Conservation (phyloP, 768 basidiomycete genomes). For the Russula abietina region DNA sequence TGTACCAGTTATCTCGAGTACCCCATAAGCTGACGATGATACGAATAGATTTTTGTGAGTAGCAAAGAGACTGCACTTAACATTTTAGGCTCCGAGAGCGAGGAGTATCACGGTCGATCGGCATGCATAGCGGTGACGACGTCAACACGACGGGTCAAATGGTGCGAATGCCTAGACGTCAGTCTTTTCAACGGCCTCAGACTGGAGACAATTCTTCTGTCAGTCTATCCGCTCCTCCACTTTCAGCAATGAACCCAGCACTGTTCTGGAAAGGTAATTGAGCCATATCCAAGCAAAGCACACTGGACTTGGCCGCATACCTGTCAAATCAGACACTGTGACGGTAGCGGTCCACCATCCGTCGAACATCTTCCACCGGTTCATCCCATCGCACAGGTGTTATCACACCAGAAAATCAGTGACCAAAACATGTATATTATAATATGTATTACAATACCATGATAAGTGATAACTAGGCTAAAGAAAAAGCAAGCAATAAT, state of each 20-base stretch:
- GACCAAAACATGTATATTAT: too few relatives aligned
- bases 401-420: too few relatives aligned
- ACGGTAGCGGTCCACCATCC: too few relatives aligned
- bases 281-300: not conserved
- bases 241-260: conserved; percentile 68
- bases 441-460: too few relatives aligned
- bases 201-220: conserved; percentile 79
- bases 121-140: not conserved
- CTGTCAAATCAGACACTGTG: too few relatives aligned
- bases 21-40: too few relatives aligned
- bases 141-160: conserved; percentile 51
- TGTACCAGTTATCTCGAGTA: too few relatives aligned
- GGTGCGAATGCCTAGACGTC: conserved; percentile 73
- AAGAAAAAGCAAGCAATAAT: too few relatives aligned
- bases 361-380: too few relatives aligned
- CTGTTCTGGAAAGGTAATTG: conserved; percentile 50
- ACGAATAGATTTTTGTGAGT: not conserved
- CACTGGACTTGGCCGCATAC: conserved; percentile 40
- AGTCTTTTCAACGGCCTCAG: conserved; percentile 78
- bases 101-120: not conserved
- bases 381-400: too few relatives aligned
- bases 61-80: not conserved
- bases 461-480: too few relatives aligned
- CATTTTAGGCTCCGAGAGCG: too few relatives aligned
- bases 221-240: conserved; percentile 82